Conservation (phyloP, 257 asterid genomes). For the Salvia hispanica region DNA sequence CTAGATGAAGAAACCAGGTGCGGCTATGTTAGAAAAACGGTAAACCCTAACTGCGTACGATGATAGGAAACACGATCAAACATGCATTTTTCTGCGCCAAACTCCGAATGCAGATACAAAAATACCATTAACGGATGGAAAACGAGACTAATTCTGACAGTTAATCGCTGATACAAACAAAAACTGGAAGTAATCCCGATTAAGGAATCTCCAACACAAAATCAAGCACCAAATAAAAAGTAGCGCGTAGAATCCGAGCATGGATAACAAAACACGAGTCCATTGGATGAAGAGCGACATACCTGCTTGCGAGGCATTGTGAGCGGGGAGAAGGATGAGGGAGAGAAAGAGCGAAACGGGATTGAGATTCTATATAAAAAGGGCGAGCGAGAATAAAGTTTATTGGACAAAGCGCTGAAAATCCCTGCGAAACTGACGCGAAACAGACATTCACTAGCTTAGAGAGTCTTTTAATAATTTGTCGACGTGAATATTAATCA, state of each 20-base stretch:
- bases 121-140: neutral
- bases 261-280: neutral
- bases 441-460: constrained; percentile 61
- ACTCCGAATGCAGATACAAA: neutral
- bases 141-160: neutral
- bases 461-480: too few relatives aligned
- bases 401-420: constrained; percentile 35
- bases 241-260: neutral
- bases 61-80: neutral
- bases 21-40: neutral
- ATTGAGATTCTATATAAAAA: constrained; percentile 33
- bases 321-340: constrained; percentile 31
- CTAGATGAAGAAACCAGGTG: neutral
- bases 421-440: constrained; percentile 41
- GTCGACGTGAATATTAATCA: too few relatives aligned
- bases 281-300: neutral
- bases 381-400: constrained; percentile 28
- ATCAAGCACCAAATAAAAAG: neutral
- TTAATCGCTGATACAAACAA: neutral
- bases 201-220: too few relatives aligned
- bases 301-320: constrained; percentile 71
- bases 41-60: neutral
- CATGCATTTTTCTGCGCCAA: neutral
- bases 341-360: constrained; percentile 26
- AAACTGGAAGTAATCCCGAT: constrained; percentile 18